Base-by-base conservation (phyloP, 768 basidiomycete genomes). In the Termitomyces sp. region DNA sequence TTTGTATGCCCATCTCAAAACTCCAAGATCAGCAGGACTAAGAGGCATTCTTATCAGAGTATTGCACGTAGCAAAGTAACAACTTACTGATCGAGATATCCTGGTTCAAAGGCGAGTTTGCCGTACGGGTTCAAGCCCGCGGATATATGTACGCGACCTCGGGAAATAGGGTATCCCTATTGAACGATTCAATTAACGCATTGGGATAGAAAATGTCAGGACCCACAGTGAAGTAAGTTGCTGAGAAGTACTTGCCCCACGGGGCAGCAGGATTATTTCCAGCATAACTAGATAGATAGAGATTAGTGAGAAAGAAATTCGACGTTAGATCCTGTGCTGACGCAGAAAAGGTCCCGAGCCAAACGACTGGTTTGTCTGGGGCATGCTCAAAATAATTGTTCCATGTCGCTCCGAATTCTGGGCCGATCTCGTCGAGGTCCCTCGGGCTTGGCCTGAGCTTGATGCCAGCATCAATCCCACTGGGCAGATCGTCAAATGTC, bases 291-390 rank as follows among this genome's bases (percentile, higher is more conserved):
- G 16, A 29, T n/a, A 28, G 29, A 15, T 41, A 22, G 18, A 36
- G 7, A 29, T 45, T 15, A 46, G 28, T 5, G 71, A 65, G 50
- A 7, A 15, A 36, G 75, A 71, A 10, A 72, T 46, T n/a, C 9
- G 28, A 24, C 10, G 18, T 22, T 26, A 16, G 22, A 15, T n/a
- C 47, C n/a, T 36, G 4, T 66, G 65, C 74, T 49, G 61, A 83
- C 81, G 73, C 75, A 4, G 78, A 68, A 22, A 77, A 59, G 0
- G 73, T 59, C 0, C 75, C 76, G 13, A 83, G 64, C 45, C 76
- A 71, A 58, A 80, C 62, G 3, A 82, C 78, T 10, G 84, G 77
- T 62, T 86, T 86, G 63, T 87, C 86, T 0, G 80, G 78, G 2
- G 72, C 74, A 28, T 72, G 68, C 26, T 68, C 77, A 42, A 81